Evolutionary conservation across 768 basidiomycete genomes (phyloP).

Genomic region (Artomyces pyxidatus): DNA sequence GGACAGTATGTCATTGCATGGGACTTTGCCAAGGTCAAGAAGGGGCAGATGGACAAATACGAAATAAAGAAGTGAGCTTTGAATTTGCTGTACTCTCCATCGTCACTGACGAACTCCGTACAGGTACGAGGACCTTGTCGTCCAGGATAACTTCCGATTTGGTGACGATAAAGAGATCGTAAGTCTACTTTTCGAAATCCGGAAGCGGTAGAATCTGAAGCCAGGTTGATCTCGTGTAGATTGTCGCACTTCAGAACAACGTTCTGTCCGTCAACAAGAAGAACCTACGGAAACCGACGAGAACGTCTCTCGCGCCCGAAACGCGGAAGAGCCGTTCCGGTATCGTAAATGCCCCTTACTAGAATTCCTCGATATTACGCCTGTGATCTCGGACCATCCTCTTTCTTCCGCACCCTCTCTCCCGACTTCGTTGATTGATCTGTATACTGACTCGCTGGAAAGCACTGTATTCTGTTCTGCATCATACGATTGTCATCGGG

Average conservation of each 20-base stretch:
- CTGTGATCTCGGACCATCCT: background rate
- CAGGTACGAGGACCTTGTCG: constrained; percentile 84
- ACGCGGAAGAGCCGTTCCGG: constrained; percentile 14
- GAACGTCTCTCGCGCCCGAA: constrained; percentile 57
- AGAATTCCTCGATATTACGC: background rate
- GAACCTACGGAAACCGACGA: constrained; percentile 74
- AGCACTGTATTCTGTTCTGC: no score
- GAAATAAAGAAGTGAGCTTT: constrained; percentile 73
- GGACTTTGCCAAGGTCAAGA: constrained; percentile 96
- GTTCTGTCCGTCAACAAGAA: constrained; percentile 94
- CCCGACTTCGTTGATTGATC: no score
- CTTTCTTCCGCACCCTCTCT: background rate
- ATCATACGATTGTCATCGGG: no score
- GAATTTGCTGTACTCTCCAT: background rate
- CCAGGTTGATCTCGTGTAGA: constrained; percentile 52
- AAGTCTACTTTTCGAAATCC: constrained; percentile 24
- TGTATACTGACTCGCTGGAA: no score
- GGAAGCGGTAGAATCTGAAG: constrained; percentile 3
- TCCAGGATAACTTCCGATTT: constrained; percentile 97
- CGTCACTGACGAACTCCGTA: background rate
- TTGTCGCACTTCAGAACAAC: constrained; percentile 92
- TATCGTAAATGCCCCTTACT: constrained; percentile 15
- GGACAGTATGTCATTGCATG: constrained; percentile 91
- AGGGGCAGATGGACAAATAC: constrained; percentile 84
- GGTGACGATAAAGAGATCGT: constrained; percentile 97